Evolutionary conservation across 768 basidiomycete species (phyloP).

Genomic region (Xerocomellus intermedius): DNA sequence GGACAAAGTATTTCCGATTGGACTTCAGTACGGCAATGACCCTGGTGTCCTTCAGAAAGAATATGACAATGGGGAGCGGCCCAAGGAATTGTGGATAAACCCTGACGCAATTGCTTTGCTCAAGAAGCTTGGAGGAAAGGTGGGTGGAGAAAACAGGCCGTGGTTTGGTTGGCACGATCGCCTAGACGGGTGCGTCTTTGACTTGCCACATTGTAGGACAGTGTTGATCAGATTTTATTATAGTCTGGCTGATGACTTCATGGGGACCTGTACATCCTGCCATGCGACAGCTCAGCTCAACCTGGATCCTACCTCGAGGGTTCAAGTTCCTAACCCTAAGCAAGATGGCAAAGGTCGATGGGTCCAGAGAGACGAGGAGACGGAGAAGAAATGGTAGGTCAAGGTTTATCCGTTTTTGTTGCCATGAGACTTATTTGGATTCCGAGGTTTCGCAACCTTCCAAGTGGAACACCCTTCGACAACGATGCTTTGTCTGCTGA

Average conservation of each 20-base stretch:
- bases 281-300: conserved; percentile 1
- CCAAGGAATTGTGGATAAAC: background rate
- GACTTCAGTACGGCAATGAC: conserved; percentile 1
- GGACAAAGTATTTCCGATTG: background rate
- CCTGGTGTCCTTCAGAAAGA: background rate
- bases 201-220: background rate
- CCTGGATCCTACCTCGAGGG: background rate
- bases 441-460: background rate
- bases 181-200: background rate
- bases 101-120: background rate
- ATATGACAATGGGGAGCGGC: background rate
- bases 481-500: background rate
- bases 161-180: conserved; percentile 7
- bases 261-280: conserved; percentile 1
- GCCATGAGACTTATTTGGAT: background rate
- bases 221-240: background rate
- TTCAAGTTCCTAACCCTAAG: background rate
- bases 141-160: background rate
- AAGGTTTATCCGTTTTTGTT: background rate
- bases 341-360: background rate
- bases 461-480: background rate
- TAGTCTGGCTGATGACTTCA: conserved; percentile 3
- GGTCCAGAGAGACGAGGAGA: background rate
- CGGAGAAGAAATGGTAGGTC: background rate
- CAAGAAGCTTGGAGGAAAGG: background rate